phyloP scores from a whole-genome alignment of 208 protist genomes.

The Trypanosoma platydactyli region DNA sequence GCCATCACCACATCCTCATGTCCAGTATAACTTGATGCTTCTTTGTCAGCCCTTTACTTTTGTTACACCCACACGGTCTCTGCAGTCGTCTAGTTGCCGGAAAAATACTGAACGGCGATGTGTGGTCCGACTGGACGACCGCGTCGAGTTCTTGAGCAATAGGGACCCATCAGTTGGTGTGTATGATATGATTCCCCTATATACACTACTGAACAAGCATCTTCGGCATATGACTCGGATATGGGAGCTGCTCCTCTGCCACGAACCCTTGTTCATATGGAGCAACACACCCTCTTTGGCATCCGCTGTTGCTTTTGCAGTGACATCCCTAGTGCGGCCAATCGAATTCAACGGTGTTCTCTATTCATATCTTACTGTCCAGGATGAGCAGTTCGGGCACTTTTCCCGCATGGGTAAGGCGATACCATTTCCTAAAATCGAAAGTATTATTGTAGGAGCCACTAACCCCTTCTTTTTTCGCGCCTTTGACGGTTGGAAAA shows the following conservation, averaged over 20 bases:
- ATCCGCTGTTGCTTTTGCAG: conserved; percentile 58
- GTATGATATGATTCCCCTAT: conserved; percentile 67
- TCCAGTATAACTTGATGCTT: conserved; percentile 70
- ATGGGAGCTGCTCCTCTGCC: conserved; percentile 81
- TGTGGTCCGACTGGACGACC: conserved; percentile 23
- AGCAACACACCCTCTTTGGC: conserved; percentile 80
- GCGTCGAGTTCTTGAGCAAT: conserved; percentile 24
- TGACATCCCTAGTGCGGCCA: conserved; percentile 74
- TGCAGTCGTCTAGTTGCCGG: conserved; percentile 20
- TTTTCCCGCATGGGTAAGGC: conserved; percentile 69
- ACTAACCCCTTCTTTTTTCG: conserved; percentile 86
- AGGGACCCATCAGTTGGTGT: conserved; percentile 29
- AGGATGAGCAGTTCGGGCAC: conserved; percentile 66
- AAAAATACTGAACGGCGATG: not conserved
- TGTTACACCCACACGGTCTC: conserved; percentile 55
- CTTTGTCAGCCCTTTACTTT: conserved; percentile 73
- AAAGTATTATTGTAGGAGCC: conserved; percentile 61
- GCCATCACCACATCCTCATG: conserved; percentile 77
- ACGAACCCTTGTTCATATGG: conserved; percentile 80
- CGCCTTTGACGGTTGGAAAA: conserved; percentile 75
- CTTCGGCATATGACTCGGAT: conserved; percentile 76
- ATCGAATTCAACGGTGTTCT: conserved; percentile 69
- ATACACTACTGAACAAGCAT: conserved; percentile 59
- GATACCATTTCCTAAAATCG: conserved; percentile 48
- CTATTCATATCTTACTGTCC: conserved; percentile 82